These are phyloP conservation scores for Lactarius quietus DNA, from an alignment of 768 basidiomycete genomes.

Conservation along the genomic window DNA sequence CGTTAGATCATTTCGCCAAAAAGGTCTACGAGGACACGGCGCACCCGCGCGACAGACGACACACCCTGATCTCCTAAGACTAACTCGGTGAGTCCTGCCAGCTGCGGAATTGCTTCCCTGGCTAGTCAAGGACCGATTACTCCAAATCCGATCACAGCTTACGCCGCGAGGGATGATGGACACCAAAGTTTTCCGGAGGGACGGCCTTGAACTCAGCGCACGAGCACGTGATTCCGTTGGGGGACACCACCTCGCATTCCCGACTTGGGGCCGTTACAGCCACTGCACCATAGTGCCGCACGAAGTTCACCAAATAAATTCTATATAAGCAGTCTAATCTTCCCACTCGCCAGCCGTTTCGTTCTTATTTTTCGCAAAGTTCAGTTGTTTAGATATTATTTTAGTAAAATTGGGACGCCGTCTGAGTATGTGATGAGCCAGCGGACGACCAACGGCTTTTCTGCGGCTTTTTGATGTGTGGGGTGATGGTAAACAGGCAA, in stretches of 20 bases:
- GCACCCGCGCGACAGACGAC: slow-evolving; percentile 81
- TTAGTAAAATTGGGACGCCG: no score
- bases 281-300: slow-evolving; percentile 49
- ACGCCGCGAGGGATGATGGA: slow-evolving; percentile 61
- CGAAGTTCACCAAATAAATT: fast-evolving
- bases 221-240: slow-evolving; percentile 60
- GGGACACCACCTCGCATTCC: slow-evolving; percentile 70
- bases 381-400: not conserved
- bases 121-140: slow-evolving; percentile 81
- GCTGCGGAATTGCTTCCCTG: slow-evolving; percentile 95
- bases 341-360: not conserved
- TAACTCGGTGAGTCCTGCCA: slow-evolving; percentile 85
- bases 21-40: slow-evolving; percentile 80
- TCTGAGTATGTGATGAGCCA: not conserved
- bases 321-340: not conserved
- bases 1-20: slow-evolving; percentile 33
- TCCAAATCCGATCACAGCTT: slow-evolving; percentile 68
- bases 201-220: slow-evolving; percentile 91
- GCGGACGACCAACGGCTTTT: not conserved
- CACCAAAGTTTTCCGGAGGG: slow-evolving; percentile 94
- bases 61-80: slow-evolving; percentile 86
- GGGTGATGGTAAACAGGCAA: slow-evolving; percentile 11
- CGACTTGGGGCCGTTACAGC: slow-evolving; percentile 78
- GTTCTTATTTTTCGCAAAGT: not conserved
- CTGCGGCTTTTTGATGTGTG: not conserved